phyloP scores from a whole-genome alignment of 1,139 yeast genomes.

The Protomyces pachydermus region DNA sequence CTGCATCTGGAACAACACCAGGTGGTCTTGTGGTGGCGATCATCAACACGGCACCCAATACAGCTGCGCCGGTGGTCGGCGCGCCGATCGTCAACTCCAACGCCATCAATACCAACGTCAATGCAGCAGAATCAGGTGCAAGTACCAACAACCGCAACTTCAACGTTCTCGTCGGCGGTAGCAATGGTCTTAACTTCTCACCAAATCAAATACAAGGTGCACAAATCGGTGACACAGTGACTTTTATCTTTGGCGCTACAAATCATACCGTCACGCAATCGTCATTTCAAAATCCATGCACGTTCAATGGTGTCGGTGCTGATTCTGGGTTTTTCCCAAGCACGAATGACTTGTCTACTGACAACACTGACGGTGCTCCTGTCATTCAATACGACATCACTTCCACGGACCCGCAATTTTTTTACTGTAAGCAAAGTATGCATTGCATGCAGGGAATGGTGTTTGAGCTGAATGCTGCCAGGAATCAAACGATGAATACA shows the following conservation, averaged over 20 bases:
- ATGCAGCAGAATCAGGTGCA: not conserved
- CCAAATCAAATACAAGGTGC: not conserved
- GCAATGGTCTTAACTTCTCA: constrained; percentile 1
- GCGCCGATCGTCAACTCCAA: not conserved
- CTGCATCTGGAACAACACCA: not conserved
- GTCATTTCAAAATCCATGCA: constrained; percentile 2
- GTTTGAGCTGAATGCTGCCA: constrained; percentile 7
- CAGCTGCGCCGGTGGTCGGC: not conserved
- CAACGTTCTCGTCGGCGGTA: constrained; percentile 13
- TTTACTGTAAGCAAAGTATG: constrained; percentile 4
- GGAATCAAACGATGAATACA: not conserved
- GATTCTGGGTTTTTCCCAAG: constrained; percentile 1
- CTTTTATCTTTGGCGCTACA: constrained; percentile 1
- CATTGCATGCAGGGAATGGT: constrained; percentile 16
- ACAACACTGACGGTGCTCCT: not conserved
- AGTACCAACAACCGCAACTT: not conserved
- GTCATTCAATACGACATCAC: not conserved
- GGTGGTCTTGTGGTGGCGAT: constrained; percentile 1
- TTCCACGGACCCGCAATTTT: not conserved
- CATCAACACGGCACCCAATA: not conserved
- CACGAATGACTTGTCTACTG: not conserved
- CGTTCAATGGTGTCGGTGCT: not conserved
- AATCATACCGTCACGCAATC: constrained; percentile 17
- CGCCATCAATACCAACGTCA: not conserved
- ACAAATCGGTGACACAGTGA: not conserved